Evolutionary conservation across 352 stramenopile genomes (phyloP), one percentile per base, ranked within the genome.

Genomic region (Phytophthora europaea): DNA sequence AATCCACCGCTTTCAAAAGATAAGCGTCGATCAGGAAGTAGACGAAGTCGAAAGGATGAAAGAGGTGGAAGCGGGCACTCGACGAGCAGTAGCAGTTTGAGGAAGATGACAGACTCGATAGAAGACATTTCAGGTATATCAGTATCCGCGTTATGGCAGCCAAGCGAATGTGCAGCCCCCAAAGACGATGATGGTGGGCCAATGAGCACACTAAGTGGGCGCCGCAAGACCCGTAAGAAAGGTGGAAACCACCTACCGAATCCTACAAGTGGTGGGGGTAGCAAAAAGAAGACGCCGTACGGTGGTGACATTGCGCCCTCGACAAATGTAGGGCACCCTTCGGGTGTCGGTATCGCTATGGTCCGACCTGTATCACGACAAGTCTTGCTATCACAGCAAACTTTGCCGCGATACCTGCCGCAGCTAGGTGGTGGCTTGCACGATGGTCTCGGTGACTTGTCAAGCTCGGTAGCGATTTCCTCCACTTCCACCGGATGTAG

Each of bases 281-380:
- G 64, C 54, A 87, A 81, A 63, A 88, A 83, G 66, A 82, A 84
- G 68, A 68, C 67, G 16, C 31, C 38, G 33, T 61, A 70, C n/a
- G 18, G 57, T 34, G 40, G 54, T 12, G 67, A 71, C 36, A 43
- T 18, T 52, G 33, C 50, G 5, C n/a, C 61, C 3, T 72, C 61
- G 4, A 55, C 51, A 65, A 76, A 67, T 22, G 67, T 75, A 50
- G 69, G 70, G 6, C 47, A 79, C 16, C 47, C 62, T 38, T 53
- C 54, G 28, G 64, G 70, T 33, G 43, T 80, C 4, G 64, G 75
- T 0, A 76, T 85, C 31, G 82, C 67, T 16, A 68, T 75, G 67
- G 78, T 87, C 10, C 80, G 80, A 48, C 80, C 82, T 0, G 72
- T 89, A 16, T 89, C 82, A 28, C 73, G 78, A 20, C 82, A 89